Percentiles rank a stretch among this genome's conserved stretches.
phyloP scores from a whole-genome alignment of 2,329 filamentous ascomycete species.

The Pseudocercospora vitis region DNA sequence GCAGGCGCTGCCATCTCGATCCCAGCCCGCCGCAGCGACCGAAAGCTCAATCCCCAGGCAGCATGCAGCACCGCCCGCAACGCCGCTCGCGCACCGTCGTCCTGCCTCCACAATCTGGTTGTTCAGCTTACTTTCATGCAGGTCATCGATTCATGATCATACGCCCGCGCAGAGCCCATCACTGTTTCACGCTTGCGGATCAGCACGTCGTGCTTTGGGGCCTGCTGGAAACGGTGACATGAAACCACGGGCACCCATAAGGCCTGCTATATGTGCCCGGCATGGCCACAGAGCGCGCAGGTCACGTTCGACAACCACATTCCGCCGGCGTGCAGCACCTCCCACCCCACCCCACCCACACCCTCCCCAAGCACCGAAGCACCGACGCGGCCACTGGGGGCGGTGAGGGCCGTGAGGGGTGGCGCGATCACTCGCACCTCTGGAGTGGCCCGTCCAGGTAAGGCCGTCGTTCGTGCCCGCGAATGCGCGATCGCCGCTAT shows the following conservation, averaged over 20 bases:
- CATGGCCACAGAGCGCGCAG: background rate
- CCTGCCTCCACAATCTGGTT: conserved; percentile 4
- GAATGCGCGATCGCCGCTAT: background rate
- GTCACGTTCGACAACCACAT: conserved; percentile 6
- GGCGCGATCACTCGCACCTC: background rate
- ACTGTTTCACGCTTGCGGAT: conserved; percentile 6
- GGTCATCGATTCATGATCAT: conserved; percentile 2
- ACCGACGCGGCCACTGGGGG: no score
- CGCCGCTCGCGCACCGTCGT: background rate
- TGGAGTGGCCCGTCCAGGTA: background rate
- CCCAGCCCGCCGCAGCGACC: background rate
- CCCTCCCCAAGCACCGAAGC: no score
- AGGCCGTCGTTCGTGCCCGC: background rate
- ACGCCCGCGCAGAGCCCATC: background rate
- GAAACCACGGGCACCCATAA: conserved; percentile 1
- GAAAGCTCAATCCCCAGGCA: conserved; percentile 9
- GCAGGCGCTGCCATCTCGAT: conserved; percentile 3
- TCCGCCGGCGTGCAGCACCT: background rate
- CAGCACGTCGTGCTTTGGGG: background rate
- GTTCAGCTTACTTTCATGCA: conserved; percentile 5
- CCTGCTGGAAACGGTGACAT: background rate
- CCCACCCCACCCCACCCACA: no score
- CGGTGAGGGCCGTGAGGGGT: background rate
- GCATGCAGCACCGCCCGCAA: conserved; percentile 14
- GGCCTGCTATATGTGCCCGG: background rate